Percentiles rank a stretch among this genome's conserved stretches.
These are phyloP conservation scores for Cynanchum wilfordii DNA, from an alignment of 257 asterid genomes.

Conservation along the genomic window DNA sequence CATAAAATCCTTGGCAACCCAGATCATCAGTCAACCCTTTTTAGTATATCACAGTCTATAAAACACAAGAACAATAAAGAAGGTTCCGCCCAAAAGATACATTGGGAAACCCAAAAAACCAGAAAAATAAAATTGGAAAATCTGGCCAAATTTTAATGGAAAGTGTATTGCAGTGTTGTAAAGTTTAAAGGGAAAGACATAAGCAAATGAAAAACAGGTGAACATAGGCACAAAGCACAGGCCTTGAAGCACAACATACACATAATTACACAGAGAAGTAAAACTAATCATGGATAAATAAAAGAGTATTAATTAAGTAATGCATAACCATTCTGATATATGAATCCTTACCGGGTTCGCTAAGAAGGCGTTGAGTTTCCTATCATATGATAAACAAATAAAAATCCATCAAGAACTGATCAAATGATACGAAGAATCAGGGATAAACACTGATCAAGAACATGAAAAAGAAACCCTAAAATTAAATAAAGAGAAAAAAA, in stretches of 20 bases:
- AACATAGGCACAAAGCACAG: not conserved
- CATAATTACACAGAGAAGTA: not conserved
- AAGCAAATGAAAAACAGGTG: not conserved
- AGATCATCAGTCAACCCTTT: not conserved
- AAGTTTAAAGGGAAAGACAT: not conserved
- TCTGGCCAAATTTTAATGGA: not conserved
- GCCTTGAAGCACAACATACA: not conserved
- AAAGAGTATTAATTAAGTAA: not conserved
- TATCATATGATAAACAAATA: slow-evolving; percentile 24
- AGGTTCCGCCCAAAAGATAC: not conserved
- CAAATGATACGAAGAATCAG: not conserved
- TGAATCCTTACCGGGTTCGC: slow-evolving; percentile 78
- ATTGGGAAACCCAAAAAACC: not conserved
- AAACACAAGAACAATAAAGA: not conserved
- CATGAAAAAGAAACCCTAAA: slow-evolving; percentile 13
- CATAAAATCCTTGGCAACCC: not conserved
- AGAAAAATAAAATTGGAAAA: not conserved
- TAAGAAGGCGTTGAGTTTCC: slow-evolving; percentile 99
- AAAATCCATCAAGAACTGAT: slow-evolving; percentile 17
- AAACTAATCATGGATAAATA: not conserved
- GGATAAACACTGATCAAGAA: slow-evolving; percentile 1
- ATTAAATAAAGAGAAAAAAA: not conserved
- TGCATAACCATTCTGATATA: not conserved
- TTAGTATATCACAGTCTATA: not conserved
- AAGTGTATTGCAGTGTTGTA: not conserved